Conservation (phyloP, 805 yeast genomes). For the Yarrowia sp. region DNA sequence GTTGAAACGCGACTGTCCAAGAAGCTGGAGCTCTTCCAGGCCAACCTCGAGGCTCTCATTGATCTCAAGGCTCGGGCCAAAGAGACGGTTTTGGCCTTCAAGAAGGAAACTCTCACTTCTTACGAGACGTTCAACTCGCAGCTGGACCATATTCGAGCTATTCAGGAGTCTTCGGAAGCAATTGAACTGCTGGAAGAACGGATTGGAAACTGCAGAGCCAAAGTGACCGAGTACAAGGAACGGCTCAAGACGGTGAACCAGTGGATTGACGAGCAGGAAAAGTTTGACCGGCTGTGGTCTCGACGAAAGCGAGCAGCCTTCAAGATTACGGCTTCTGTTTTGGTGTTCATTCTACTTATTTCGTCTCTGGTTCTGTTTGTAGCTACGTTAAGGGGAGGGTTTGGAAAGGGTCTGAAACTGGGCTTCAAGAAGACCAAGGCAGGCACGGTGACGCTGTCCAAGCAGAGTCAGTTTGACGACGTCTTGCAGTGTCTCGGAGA, state of each 20-base stretch:
- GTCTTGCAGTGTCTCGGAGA: constrained; percentile 29
- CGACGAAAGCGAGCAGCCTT: constrained; percentile 27
- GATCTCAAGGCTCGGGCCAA: constrained; percentile 30
- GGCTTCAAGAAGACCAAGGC: not conserved
- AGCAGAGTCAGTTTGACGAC: constrained; percentile 29
- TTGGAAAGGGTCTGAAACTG: not conserved
- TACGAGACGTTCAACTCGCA: constrained; percentile 30
- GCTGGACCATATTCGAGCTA: constrained; percentile 30
- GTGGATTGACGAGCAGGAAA: constrained; percentile 31
- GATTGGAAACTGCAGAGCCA: constrained; percentile 30
- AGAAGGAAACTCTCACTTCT: constrained; percentile 29
- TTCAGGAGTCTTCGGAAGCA: constrained; percentile 31
- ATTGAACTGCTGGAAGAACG: constrained; percentile 32
- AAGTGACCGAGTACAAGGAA: constrained; percentile 32
- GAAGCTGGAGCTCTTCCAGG: constrained; percentile 30
- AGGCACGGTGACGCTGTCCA: not conserved
- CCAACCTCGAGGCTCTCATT: constrained; percentile 32
- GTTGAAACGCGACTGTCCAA: constrained; percentile 23
- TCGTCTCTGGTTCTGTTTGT: constrained; percentile 1
- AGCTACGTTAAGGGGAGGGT: not conserved
- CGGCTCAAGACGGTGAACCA: constrained; percentile 32
- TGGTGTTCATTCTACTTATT: constrained; percentile 26
- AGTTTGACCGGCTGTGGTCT: constrained; percentile 28
- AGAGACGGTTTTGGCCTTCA: constrained; percentile 30
- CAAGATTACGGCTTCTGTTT: constrained; percentile 22